phyloP scores from a whole-genome alignment of 805 yeast genomes.

The Nakazawaea populi region DNA sequence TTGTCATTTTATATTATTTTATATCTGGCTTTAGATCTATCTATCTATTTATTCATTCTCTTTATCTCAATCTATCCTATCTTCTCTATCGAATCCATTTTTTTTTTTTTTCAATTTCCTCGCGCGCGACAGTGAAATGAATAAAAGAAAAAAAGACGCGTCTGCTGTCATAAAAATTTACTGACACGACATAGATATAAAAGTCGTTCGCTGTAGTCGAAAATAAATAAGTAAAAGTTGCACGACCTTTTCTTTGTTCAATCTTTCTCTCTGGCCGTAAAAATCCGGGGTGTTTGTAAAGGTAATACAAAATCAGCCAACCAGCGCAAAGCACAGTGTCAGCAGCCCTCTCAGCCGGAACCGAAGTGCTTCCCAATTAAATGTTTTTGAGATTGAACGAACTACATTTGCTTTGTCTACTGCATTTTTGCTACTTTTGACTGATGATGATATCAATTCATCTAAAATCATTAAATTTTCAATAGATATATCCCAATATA shows the following conservation, averaged over 20 bases:
- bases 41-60: not conserved
- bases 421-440: too few relatives aligned
- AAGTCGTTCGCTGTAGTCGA: not conserved
- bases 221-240: not conserved
- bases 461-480: not conserved
- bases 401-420: not conserved
- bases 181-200: not conserved
- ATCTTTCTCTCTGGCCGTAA: not conserved
- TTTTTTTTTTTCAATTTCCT: not conserved
- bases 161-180: too few relatives aligned
- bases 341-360: not conserved
- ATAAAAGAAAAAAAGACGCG: not conserved
- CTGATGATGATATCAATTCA: not conserved
- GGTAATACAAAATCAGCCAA: not conserved
- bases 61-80: not conserved
- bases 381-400: not conserved
- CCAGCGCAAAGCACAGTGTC: not conserved
- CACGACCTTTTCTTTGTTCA: not conserved
- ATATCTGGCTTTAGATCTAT: too few relatives aligned
- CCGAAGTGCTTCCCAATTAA: not conserved
- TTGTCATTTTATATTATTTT: slow-evolving; percentile 5
- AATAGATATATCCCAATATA: not conserved
- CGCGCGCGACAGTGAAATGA: not conserved
- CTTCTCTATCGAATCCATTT: not conserved
- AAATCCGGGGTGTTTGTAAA: not conserved